A percentile compares a stretch with the other conserved stretches of the same genome.
phyloP scores from a whole-genome alignment of 305 asterid genomes.

The Ilex paraguariensis region DNA sequence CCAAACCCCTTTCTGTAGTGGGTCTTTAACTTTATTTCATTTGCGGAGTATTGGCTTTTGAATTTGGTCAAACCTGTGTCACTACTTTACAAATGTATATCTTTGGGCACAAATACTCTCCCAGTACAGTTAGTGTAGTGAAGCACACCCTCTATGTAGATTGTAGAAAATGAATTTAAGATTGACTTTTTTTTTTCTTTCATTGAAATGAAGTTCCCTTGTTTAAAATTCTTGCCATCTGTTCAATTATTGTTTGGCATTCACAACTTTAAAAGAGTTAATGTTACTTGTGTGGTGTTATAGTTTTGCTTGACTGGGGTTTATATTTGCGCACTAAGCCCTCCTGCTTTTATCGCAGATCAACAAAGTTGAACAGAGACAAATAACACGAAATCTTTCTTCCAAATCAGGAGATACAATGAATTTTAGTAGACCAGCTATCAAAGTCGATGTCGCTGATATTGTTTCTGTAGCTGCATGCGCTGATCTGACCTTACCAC shows the following conservation, averaged over 20 bases:
- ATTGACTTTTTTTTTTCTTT: too few relatives aligned
- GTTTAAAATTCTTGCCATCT: background rate
- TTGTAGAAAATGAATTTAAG: too few relatives aligned
- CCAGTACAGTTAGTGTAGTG: too few relatives aligned
- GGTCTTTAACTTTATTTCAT: too few relatives aligned
- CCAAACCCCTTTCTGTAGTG: too few relatives aligned
- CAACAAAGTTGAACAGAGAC: constrained; percentile 47
- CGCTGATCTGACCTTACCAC: constrained; percentile 93
- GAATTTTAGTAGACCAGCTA: constrained; percentile 33
- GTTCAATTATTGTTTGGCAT: background rate
- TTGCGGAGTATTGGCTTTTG: too few relatives aligned
- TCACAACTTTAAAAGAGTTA: background rate
- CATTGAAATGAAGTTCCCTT: background rate
- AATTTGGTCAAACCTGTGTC: too few relatives aligned
- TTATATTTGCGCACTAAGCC: background rate
- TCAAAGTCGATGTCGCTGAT: constrained; percentile 64
- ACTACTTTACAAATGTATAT: too few relatives aligned
- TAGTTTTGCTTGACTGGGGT: background rate
- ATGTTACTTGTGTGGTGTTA: background rate
- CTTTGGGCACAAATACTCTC: too few relatives aligned
- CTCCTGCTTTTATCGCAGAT: constrained; percentile 35
- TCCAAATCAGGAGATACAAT: constrained; percentile 45
- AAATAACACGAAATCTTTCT: constrained; percentile 45
- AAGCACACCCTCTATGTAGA: too few relatives aligned
- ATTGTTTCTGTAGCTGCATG: constrained; percentile 74